Conservation (phyloP, 1,139 yeast genomes). For the Candida frijolesensis region DNA sequence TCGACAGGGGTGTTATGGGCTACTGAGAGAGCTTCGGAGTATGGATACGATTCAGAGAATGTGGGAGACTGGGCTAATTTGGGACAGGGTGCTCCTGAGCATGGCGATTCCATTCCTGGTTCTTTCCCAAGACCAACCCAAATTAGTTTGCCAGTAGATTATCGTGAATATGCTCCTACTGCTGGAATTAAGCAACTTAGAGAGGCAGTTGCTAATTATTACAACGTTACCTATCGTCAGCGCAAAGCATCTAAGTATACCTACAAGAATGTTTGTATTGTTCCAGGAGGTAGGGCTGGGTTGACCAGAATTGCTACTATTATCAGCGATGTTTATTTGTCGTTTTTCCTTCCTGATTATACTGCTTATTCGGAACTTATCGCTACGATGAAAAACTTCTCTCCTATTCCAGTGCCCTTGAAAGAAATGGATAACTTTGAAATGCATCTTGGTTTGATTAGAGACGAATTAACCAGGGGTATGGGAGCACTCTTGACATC, state of each 20-base stretch:
- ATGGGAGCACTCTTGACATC: slow-evolving; percentile 64
- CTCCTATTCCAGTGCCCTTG: slow-evolving; percentile 69
- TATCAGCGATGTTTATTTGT: slow-evolving; percentile 60
- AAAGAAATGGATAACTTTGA: slow-evolving; percentile 63
- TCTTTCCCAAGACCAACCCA: slow-evolving; percentile 59
- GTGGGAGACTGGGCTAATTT: slow-evolving; percentile 63
- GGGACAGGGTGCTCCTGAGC: slow-evolving; percentile 76
- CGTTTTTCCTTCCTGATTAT: slow-evolving; percentile 68
- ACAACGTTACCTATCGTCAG: slow-evolving; percentile 59
- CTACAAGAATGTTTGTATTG: slow-evolving; percentile 66
- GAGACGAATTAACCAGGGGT: slow-evolving; percentile 60
- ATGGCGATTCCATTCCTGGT: slow-evolving; percentile 63
- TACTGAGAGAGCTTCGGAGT: slow-evolving; percentile 64
- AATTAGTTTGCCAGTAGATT: slow-evolving; percentile 53
- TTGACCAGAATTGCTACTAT: slow-evolving; percentile 68
- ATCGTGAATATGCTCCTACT: slow-evolving; percentile 67
- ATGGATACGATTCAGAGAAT: slow-evolving; percentile 53
- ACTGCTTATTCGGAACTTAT: slow-evolving; percentile 77
- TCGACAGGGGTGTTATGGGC: slow-evolving; percentile 75
- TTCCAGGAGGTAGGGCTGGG: slow-evolving; percentile 74
- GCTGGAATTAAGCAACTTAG: slow-evolving; percentile 62
- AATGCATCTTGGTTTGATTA: slow-evolving; percentile 57
- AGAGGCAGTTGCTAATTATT: slow-evolving; percentile 63
- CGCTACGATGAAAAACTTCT: slow-evolving; percentile 64
- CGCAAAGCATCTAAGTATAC: slow-evolving; percentile 57